Conservation (phyloP, 164 flowering plant species). For the Macadamia integrifolia region DNA sequence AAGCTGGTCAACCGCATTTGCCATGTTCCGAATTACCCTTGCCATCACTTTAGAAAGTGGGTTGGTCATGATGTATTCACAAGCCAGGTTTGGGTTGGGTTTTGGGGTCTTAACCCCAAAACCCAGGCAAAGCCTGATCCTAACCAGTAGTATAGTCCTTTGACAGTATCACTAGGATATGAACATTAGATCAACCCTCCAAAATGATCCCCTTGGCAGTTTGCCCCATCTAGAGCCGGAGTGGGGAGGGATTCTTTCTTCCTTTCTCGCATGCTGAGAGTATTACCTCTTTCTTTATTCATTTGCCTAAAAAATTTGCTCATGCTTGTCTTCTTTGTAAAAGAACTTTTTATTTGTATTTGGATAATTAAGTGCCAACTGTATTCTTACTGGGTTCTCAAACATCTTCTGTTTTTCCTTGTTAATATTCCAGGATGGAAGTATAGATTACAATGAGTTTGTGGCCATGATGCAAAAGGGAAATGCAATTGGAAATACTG, state of each 20-base stretch:
- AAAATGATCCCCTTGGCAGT: background rate
- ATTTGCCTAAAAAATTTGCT: too few species aligned
- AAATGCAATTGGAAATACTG: conserved; percentile 13
- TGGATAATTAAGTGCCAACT: background rate
- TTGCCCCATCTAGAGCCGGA: background rate
- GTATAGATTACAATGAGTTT: conserved; percentile 63
- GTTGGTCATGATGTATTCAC: too few species aligned
- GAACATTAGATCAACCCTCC: background rate
- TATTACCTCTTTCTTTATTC: background rate
- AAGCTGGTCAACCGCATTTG: too few species aligned
- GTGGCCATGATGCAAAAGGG: conserved; percentile 60
- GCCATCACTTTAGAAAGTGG: too few species aligned
- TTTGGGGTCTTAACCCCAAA: background rate
- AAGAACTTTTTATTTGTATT: too few species aligned
- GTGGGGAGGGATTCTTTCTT: background rate
- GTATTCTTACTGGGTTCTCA: background rate
- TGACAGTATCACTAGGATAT: background rate
- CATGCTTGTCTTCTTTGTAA: too few species aligned
- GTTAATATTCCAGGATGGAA: conserved; percentile 46
- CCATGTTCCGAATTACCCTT: too few species aligned
- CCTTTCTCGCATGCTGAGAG: background rate
- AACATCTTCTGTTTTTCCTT: background rate
- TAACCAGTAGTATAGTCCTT: too few species aligned
- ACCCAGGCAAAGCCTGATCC: too few species aligned
- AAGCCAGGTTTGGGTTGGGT: background rate